phyloP scores from a whole-genome alignment of 768 basidiomycete genomes.

The Coprinellus aureogranulatus region DNA sequence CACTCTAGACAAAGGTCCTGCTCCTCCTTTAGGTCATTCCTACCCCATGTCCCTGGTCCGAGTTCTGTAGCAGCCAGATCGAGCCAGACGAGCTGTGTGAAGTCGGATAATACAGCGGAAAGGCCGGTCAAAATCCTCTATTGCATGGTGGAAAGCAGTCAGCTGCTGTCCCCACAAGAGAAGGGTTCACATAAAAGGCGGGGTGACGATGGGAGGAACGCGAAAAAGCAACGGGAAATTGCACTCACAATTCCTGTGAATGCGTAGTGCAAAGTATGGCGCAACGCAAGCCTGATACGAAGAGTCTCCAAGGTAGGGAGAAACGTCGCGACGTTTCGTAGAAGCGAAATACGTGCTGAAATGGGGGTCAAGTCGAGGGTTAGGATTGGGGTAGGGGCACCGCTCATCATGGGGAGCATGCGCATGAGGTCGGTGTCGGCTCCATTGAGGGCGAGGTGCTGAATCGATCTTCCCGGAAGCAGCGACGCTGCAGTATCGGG shows the following conservation, averaged over 20 bases:
- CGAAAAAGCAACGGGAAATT: conserved; percentile 8
- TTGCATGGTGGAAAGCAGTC: background rate
- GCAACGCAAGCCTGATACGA: conserved; percentile 55
- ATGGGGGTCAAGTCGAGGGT: conserved; percentile 59
- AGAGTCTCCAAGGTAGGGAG: conserved; percentile 50
- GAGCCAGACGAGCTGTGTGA: conserved; percentile 47
- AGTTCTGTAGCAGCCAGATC: conserved; percentile 62
- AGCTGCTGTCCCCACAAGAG: background rate
- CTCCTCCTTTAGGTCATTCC: conserved; percentile 48
- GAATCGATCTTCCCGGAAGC: conserved; percentile 61
- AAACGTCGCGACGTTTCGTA: conserved; percentile 54
- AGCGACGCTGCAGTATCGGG: conserved; percentile 56
- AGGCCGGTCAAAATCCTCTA: conserved; percentile 60
- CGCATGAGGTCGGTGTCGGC: conserved; percentile 54
- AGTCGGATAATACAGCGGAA: conserved; percentile 53
- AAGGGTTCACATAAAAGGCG: no score
- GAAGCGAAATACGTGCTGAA: conserved; percentile 53
- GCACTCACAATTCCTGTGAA: conserved; percentile 63
- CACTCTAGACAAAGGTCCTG: conserved; percentile 51
- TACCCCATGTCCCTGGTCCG: conserved; percentile 38
- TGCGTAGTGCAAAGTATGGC: conserved; percentile 64
- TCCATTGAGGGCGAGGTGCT: conserved; percentile 53
- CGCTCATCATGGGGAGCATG: conserved; percentile 47
- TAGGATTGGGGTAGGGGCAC: conserved; percentile 46
- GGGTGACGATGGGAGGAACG: background rate